Percentiles rank a stretch among this genome's conserved stretches.
Evolutionary conservation across 2,329 filamentous ascomycete species (phyloP).

Genomic region (Fusarium burgessii): DNA sequence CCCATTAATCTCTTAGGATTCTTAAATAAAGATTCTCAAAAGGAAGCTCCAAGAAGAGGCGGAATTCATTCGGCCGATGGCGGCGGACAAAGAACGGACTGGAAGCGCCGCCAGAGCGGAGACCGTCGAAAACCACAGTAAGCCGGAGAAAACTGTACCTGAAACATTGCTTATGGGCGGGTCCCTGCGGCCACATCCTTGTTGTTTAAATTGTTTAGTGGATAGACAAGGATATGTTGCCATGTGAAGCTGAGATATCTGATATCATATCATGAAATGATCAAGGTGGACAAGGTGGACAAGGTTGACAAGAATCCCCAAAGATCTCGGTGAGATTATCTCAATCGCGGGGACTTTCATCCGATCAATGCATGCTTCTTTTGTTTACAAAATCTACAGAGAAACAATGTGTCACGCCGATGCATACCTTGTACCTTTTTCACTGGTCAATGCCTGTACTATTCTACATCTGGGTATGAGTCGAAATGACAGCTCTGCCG

Average conservation of each 20-base stretch:
- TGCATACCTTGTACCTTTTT: neutral
- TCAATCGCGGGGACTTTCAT: neutral
- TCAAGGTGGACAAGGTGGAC: neutral
- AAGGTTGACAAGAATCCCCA: neutral
- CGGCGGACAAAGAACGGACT: neutral
- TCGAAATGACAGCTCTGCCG: constrained; percentile 8
- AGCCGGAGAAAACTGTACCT: neutral
- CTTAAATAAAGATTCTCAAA: neutral
- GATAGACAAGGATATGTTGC: neutral
- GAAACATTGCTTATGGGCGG: neutral
- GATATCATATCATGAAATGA: neutral
- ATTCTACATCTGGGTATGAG: neutral
- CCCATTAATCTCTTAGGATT: neutral
- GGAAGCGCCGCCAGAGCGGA: neutral
- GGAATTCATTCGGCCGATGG: neutral
- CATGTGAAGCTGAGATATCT: neutral
- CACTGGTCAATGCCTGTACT: neutral
- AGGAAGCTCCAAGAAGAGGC: neutral
- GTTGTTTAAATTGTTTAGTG: neutral
- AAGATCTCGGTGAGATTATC: neutral
- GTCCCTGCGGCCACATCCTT: neutral
- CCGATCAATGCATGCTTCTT: neutral
- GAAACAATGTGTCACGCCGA: constrained; percentile 18
- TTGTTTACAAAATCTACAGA: neutral
- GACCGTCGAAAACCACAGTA: neutral